Conservation (phyloP, 208 protist species). For the Trypanosoma caninum region DNA sequence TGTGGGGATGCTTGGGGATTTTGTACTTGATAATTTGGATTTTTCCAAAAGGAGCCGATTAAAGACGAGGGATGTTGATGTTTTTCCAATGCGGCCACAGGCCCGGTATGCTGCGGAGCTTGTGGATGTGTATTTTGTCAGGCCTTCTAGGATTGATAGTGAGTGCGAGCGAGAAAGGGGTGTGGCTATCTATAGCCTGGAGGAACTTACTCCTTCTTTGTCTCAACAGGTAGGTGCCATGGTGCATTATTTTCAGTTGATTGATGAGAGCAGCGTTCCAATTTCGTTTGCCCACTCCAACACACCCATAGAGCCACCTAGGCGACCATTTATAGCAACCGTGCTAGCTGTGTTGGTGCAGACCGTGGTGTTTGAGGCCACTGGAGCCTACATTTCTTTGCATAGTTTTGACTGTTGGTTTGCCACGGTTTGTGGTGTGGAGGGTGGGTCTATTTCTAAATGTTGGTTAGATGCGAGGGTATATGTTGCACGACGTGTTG, state of each 20-base stretch:
- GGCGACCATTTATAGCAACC: constrained; percentile 22
- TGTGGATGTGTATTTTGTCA: constrained; percentile 22
- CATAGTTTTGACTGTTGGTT: constrained; percentile 27
- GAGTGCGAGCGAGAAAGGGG: constrained; percentile 1
- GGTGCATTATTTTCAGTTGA: constrained; percentile 28
- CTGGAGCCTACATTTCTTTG: constrained; percentile 17
- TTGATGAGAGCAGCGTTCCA: constrained; percentile 14
- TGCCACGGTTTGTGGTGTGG: not conserved
- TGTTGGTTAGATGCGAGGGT: constrained; percentile 21
- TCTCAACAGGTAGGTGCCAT: constrained; percentile 14
- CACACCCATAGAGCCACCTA: constrained; percentile 16
- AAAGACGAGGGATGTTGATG: not conserved
- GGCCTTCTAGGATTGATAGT: constrained; percentile 6
- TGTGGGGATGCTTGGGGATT: constrained; percentile 4
- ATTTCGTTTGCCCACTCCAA: constrained; percentile 21
- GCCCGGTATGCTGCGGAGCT: constrained; percentile 10
- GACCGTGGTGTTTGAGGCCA: constrained; percentile 12
- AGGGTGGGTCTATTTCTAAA: constrained; percentile 12
- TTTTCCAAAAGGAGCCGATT: constrained; percentile 2
- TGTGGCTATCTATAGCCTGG: constrained; percentile 10
- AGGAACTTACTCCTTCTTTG: constrained; percentile 18
- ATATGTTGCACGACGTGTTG: constrained; percentile 23
- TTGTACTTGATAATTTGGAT: constrained; percentile 6
- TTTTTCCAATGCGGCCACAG: not conserved
- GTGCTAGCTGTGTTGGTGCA: constrained; percentile 25